Evolutionary conservation across 305 asterid genomes (phyloP), one percentile per base, ranked within the genome.

Genomic region (Fraxinus sp.): DNA sequence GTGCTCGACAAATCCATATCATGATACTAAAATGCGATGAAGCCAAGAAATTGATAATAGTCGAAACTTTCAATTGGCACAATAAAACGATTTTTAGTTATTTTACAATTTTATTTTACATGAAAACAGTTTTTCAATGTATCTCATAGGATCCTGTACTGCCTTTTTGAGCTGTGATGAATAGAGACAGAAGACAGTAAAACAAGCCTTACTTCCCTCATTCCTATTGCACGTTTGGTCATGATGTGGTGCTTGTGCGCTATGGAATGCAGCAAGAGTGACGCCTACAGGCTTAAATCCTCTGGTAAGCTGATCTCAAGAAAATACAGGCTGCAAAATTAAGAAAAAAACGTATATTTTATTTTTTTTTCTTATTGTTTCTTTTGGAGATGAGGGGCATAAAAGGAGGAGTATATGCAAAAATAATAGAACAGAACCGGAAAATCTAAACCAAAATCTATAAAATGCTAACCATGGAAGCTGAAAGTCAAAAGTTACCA

Each of bases 271-370:
- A 30, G 76, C 37, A 30, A 30, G 76, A 70, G 44, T 0, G 13
- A 70, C 16, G 5, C 39, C 88, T 91, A 95, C 91, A 94, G 86
- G 92, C 92, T 92, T 84, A 91, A 84, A 74, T 95, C 97, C 78
- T 90, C 90, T 0, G 99, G 99, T 85, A 95, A 91, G 90, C 96
- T 90, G 84, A 84, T 85, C 89, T 92, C 92, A 5, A 95, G 98
- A 82, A 95, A 95, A 90, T 94, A 92, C 74, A 94, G 86, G 90
- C 98, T 93, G 97, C 93, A 88, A 85, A 39, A 74, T 26, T 59
- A 80, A 57, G 49, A 74, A 28, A 55, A 74, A 26, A 39, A 8
- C n/a, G n/a, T n/a, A n/a, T n/a, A n/a, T n/a, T n/a, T 55, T n/a
- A 55, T 55, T 55, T 22, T 62, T 62, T 59, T 20, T 22, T 22